Conservation (phyloP, 176 grass and related monocot species). For the Oryza meyeriana region DNA sequence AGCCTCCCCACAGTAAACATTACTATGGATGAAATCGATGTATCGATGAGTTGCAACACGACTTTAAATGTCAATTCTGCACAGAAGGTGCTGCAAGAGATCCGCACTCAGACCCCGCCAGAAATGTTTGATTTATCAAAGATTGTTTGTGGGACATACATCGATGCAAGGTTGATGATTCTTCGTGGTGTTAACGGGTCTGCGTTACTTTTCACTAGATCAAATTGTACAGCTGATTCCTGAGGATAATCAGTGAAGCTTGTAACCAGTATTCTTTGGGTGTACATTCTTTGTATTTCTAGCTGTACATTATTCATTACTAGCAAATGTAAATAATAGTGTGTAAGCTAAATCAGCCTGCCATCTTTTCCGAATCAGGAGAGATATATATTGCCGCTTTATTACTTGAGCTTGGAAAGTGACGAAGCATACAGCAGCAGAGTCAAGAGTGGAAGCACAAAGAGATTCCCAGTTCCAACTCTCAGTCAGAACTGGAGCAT, state of each 20-base stretch:
- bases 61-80: conserved; percentile 41
- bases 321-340: conserved; percentile 19
- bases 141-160: conserved; percentile 80
- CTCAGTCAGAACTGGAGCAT: too few species aligned
- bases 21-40: conserved; percentile 37
- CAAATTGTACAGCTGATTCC: conserved; percentile 29
- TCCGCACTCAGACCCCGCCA: conserved; percentile 67
- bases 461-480: too few species aligned
- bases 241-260: conserved; percentile 8
- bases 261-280: conserved; percentile 3
- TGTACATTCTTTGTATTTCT: conserved; percentile 42
- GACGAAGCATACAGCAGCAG: too few species aligned
- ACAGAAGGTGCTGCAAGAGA: conserved; percentile 64
- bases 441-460: too few species aligned
- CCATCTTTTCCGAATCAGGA: not conserved
- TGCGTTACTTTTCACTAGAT: conserved; percentile 75
- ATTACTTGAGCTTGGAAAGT: not conserved
- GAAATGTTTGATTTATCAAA: conserved; percentile 91
- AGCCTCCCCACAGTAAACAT: conserved; percentile 62
- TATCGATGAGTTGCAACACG: conserved; percentile 59
- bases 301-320: conserved; percentile 36
- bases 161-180: conserved; percentile 88
- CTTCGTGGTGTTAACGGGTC: conserved; percentile 74
- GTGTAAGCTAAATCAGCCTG: not conserved
- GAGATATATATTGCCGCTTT: not conserved